Evolutionary conservation across 148 eudicot species (phyloP).

Genomic region (Agrostemma githago): DNA sequence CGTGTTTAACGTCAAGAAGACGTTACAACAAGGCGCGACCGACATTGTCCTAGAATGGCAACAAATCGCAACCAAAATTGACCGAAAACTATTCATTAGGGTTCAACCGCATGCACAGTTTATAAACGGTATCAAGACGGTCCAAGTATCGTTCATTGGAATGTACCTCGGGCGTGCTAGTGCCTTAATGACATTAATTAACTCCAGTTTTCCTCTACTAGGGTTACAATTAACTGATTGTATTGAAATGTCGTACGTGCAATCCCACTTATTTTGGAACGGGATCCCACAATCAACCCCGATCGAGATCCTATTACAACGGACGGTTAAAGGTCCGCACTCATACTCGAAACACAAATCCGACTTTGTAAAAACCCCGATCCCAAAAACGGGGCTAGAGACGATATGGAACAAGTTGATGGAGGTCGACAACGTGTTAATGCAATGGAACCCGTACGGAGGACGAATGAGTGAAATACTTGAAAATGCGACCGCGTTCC

Average conservation of each 20-base stretch:
- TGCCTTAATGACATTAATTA: slow-evolving; percentile 11
- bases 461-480: slow-evolving; percentile 36
- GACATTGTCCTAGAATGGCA: slow-evolving; percentile 32
- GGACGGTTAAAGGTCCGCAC: slow-evolving; percentile 15
- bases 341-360: slow-evolving; percentile 27
- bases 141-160: slow-evolving; percentile 26
- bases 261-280: slow-evolving; percentile 21
- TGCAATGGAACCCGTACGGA: slow-evolving; percentile 37
- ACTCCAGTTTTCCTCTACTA: slow-evolving; percentile 14
- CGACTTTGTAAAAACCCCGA: slow-evolving; percentile 28
- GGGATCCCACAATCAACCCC: slow-evolving; percentile 5
- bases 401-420: slow-evolving; percentile 32
- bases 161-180: slow-evolving; percentile 19
- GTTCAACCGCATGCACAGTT: slow-evolving; percentile 17
- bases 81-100: slow-evolving; percentile 26
- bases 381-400: slow-evolving; percentile 27
- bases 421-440: neutral
- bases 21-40: slow-evolving; percentile 28
- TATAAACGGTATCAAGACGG: slow-evolving; percentile 11
- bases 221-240: slow-evolving; percentile 17
- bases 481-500: slow-evolving; percentile 28
- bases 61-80: slow-evolving; percentile 22
- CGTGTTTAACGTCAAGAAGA: slow-evolving; percentile 18
- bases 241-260: slow-evolving; percentile 17
- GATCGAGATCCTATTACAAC: slow-evolving; percentile 21